Conservation (phyloP, 108 stramenopile genomes). For the Pseudonitzschia delicatissima region DNA sequence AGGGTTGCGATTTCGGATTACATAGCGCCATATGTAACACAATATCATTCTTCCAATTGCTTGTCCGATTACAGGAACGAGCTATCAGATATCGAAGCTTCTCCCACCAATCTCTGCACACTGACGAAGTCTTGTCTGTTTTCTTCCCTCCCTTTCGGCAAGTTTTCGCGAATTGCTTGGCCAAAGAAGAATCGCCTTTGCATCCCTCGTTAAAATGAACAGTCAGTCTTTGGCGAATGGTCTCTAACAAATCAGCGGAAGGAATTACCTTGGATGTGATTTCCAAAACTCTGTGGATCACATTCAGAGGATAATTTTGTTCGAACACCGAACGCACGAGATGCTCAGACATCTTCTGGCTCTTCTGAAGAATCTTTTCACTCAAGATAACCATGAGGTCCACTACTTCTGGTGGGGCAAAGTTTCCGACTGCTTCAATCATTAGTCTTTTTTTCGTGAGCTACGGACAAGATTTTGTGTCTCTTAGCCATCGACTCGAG, state of each 20-base stretch:
- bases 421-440: neutral
- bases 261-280: slow-evolving; percentile 11
- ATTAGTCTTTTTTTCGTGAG: slow-evolving; percentile 5
- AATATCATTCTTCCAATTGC: slow-evolving; percentile 3
- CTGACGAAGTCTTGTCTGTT: neutral
- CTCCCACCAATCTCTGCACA: slow-evolving; percentile 37
- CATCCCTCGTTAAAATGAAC: slow-evolving; percentile 17
- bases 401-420: slow-evolving; percentile 24
- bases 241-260: neutral
- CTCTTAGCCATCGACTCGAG: slow-evolving; percentile 15
- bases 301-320: slow-evolving; percentile 13
- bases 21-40: slow-evolving; percentile 33
- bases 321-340: slow-evolving; percentile 14
- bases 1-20: slow-evolving; percentile 29
- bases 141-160: neutral
- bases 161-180: slow-evolving; percentile 8
- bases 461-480: slow-evolving; percentile 7
- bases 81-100: slow-evolving; percentile 22
- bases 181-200: neutral
- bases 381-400: neutral
- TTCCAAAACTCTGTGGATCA: slow-evolving; percentile 16
- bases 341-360: neutral
- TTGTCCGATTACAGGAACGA: neutral
- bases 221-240: slow-evolving; percentile 8
- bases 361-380: slow-evolving; percentile 9